phyloP scores from a whole-genome alignment of 768 basidiomycete genomes.

The Fistulinella prunicolor region DNA sequence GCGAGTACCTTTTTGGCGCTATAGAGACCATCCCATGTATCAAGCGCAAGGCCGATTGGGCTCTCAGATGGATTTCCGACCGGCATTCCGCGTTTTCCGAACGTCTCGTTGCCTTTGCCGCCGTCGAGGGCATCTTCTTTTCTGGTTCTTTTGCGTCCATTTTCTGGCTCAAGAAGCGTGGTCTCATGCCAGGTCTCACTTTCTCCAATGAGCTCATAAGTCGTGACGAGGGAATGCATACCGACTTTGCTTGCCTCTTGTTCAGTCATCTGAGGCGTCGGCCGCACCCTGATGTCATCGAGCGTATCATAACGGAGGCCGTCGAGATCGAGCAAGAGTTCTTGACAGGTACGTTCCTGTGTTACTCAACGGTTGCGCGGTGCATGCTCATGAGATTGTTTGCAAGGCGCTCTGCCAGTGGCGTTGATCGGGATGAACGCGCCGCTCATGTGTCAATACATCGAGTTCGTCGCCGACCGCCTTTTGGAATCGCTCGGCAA shows the following conservation, averaged over 20 bases:
- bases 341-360: conserved; percentile 52
- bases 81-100: conserved; percentile 78
- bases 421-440: background rate
- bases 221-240: conserved; percentile 94
- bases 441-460: background rate
- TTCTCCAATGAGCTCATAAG: conserved; percentile 97
- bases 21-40: conserved; percentile 93
- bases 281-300: background rate
- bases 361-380: background rate
- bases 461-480: background rate
- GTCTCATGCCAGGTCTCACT: conserved; percentile 94
- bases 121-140: conserved; percentile 97
- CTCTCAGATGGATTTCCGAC: conserved; percentile 88
- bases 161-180: conserved; percentile 97
- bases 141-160: conserved; percentile 91
- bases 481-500: background rate
- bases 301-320: conserved; percentile 37
- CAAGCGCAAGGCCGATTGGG: conserved; percentile 93
- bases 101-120: conserved; percentile 89
- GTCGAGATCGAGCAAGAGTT: conserved; percentile 87
- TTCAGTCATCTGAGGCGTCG: conserved; percentile 1
- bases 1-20: conserved; percentile 85
- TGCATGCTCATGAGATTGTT: too few species aligned
- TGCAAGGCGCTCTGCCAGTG: background rate
- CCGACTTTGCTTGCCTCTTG: conserved; percentile 85